Base-by-base conservation (phyloP, 371 early-diverging fungal species). In the Actinomucor elegans region DNA sequence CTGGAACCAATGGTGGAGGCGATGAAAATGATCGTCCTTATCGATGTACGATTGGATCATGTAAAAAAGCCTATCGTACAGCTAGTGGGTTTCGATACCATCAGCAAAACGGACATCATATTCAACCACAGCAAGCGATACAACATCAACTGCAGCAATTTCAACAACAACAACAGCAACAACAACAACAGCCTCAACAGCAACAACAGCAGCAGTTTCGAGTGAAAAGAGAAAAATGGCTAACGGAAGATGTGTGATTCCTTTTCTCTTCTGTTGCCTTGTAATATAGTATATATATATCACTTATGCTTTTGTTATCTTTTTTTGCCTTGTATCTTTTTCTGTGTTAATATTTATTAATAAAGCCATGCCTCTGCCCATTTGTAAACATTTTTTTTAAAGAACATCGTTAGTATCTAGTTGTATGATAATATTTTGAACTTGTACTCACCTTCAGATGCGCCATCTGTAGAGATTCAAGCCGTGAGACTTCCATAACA, bases 41-140 rank as follows among this genome's bases (percentile, higher is more conserved):
- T n/a, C 59, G 52, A n/a, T 76, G 77, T 52, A 53, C 45, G 21
- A 57, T 65, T 11, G 48, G 52, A 8, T 60, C 59, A 12, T 75
- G 75, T 48, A 75, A 75, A 59, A 75, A 75, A 34, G 67, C 75
- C 1, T 75, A 75, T 42, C 58, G 75, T 26, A 71, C 75, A 28
- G 65, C 67, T 3, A 71, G 69, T 36, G 75, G 75, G 6, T 55
- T 75, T 47, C 50, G 65, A 36, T 68, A 76, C 18, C 77, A 76
- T 60, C 66, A 68, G 32, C 64, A 55, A 24, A 68, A 69, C 37
- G 68, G 66, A 0, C 77, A 75, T 55, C 55, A 55, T 20, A 33
- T 26, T 17, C 41, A 48, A 23, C 23, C 15, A 2, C 11, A 27
- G 14, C 38, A 44, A 15, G 29, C 20, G 28, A 27, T 33, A 33